Conservation (phyloP, 257 asterid species). For the Capsicum rhomboideum region DNA sequence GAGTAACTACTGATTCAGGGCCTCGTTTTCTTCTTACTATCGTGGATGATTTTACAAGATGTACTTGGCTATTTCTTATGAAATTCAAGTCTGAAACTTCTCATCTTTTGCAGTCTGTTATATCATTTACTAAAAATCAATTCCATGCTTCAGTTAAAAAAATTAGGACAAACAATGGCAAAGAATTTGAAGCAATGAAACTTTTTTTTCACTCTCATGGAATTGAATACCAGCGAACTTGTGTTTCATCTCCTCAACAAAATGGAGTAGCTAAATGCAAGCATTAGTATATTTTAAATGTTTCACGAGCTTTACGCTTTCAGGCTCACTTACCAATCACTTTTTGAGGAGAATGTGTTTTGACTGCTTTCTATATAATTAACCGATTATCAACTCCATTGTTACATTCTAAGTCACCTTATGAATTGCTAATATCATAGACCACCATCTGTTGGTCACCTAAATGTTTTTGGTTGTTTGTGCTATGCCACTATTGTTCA, state of each 20-base stretch:
- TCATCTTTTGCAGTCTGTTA: neutral
- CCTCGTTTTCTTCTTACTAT: neutral
- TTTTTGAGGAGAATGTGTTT: neutral
- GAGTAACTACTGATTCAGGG: neutral
- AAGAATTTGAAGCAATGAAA: no score
- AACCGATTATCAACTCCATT: neutral
- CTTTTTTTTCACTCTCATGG: neutral
- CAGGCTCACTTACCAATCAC: no score
- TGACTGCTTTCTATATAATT: neutral
- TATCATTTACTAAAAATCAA: neutral
- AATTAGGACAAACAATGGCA: neutral
- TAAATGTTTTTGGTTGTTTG: slow-evolving; percentile 3
- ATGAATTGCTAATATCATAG: neutral
- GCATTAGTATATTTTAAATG: neutral
- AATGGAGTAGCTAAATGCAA: neutral
- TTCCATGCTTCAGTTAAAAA: neutral
- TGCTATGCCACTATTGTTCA: no score
- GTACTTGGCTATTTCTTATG: neutral
- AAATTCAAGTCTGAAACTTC: neutral
- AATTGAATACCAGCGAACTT: neutral
- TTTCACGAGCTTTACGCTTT: neutral
- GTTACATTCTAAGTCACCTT: neutral
- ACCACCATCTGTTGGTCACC: neutral
- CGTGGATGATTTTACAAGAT: neutral
- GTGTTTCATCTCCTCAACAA: neutral